Evolutionary conservation across 2,329 filamentous ascomycete genomes (phyloP).

Genomic region (Ceratocystis eucalypticola): DNA sequence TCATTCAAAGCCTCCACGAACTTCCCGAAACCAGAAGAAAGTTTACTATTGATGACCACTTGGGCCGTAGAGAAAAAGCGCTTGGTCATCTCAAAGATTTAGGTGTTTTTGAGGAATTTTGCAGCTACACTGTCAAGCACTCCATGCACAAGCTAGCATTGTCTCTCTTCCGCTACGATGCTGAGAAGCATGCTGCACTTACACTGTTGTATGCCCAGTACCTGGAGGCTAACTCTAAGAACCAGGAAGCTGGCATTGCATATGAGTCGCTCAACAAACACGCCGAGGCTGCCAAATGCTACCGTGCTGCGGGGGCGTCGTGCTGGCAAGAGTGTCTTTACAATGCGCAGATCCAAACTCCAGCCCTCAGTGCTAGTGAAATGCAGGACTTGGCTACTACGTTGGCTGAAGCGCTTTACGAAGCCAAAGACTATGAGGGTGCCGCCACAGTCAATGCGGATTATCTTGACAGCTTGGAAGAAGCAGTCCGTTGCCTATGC

Average conservation of each 20-base stretch:
- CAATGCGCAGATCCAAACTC: constrained; percentile 52
- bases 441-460: constrained; percentile 72
- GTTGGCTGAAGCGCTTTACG: constrained; percentile 65
- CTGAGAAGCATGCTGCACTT: constrained; percentile 49
- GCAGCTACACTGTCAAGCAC: constrained; percentile 64
- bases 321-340: constrained; percentile 88
- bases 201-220: constrained; percentile 68
- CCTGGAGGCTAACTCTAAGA: constrained; percentile 60
- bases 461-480: constrained; percentile 59
- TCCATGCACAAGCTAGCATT: constrained; percentile 65
- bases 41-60: constrained; percentile 80
- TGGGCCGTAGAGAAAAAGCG: constrained; percentile 64
- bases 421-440: constrained; percentile 69
- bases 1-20: constrained; percentile 74
- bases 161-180: constrained; percentile 70
- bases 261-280: constrained; percentile 77
- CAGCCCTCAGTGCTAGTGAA: constrained; percentile 46
- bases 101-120: constrained; percentile 56
- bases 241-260: constrained; percentile 76
- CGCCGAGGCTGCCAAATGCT: constrained; percentile 62
- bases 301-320: constrained; percentile 59
- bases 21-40: constrained; percentile 56
- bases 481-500: constrained; percentile 65
- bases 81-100: constrained; percentile 61
- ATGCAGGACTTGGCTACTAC: constrained; percentile 55